phyloP scores from a whole-genome alignment of 2,329 filamentous ascomycete genomes.

The Aquanectria penicillioides region DNA sequence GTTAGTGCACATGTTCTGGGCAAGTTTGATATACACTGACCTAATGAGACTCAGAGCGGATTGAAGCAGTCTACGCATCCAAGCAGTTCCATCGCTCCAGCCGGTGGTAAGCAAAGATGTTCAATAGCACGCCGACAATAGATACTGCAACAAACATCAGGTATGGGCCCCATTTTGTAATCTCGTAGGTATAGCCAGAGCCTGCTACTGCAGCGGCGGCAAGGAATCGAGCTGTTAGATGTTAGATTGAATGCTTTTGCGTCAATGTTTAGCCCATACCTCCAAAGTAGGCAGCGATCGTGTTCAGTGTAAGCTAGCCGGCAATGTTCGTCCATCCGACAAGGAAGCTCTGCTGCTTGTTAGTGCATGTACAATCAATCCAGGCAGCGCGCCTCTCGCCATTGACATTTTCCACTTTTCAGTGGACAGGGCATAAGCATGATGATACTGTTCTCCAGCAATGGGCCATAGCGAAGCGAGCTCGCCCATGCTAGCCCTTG shows the following conservation, averaged over 20 bases:
- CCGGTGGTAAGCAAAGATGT: conserved; percentile 56
- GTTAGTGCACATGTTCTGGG: not conserved
- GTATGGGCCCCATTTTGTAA: conserved; percentile 53
- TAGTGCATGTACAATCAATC: not conserved
- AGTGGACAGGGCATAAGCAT: conserved; percentile 52
- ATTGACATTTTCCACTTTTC: conserved; percentile 51
- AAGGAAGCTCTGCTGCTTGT: conserved; percentile 49
- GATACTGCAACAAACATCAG: conserved; percentile 50
- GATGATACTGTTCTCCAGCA: conserved; percentile 52
- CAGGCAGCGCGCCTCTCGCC: conserved; percentile 31
- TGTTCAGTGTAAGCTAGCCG: conserved; percentile 57
- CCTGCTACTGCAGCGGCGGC: conserved; percentile 53
- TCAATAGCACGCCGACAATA: conserved; percentile 43
- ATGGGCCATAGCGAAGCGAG: conserved; percentile 34
- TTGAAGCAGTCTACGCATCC: conserved; percentile 58
- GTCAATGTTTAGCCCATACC: conserved; percentile 38
- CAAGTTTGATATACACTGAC: not conserved
- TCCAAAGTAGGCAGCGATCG: conserved; percentile 55
- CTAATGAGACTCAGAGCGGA: conserved; percentile 47
- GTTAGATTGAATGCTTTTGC: conserved; percentile 2
- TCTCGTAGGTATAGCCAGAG: conserved; percentile 50
- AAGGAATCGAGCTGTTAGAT: conserved; percentile 51
- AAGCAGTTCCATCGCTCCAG: conserved; percentile 57
- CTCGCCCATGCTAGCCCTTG: conserved; percentile 33
- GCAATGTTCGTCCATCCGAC: conserved; percentile 57